Evolutionary conservation across 2,329 filamentous ascomycete genomes (phyloP), one percentile per base, ranked within the genome.

Genomic region (Colletotrichum acutatum): DNA sequence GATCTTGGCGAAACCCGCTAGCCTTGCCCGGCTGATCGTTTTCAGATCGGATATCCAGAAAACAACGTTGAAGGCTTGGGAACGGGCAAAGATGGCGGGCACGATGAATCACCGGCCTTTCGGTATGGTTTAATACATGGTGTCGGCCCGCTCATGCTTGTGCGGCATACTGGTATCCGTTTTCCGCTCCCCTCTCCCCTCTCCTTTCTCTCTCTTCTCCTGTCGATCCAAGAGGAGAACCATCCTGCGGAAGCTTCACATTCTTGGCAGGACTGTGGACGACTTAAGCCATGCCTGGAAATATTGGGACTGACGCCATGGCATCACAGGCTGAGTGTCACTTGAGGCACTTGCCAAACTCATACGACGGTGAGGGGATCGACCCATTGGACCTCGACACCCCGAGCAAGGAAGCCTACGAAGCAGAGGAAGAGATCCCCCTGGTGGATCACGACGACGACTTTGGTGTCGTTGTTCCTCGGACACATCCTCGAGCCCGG

Each of bases 381-480:
- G 66, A 62, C 56, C 32, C 16, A 16, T 30, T 24, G 16, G 34
- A 30, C 12, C 9, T 32, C 5, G 59, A 64, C 26, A 57, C 28
- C 19, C 32, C 46, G 14, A 34, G 63, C 11, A 63, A 63, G 5
- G 49, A 63, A 11, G 32, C 24, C 2, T n/a, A 56, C 6, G 52
- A 64, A 11, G 19, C 37, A 4, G 66, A 56, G n/a, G 66, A 68
- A 16, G 66, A 68, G 14, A 57, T 68, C 5, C 30, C 49, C 6
- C 34, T 64, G 14, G 58, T 24, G 30, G 66, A 68, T 8, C 57
- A 68, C 7, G 11, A 5, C 14, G 49, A 46, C 5, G 22, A 32
- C 8, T 19, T 46, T 7, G n/a, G 24, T 6, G 11, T 28, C 34
- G 42, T 70, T 14, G 53, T 37, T 26, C 30, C 60, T 16, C 60